phyloP scores from a whole-genome alignment of 2,329 filamentous ascomycete genomes.

The Fusarium avenaceum region DNA sequence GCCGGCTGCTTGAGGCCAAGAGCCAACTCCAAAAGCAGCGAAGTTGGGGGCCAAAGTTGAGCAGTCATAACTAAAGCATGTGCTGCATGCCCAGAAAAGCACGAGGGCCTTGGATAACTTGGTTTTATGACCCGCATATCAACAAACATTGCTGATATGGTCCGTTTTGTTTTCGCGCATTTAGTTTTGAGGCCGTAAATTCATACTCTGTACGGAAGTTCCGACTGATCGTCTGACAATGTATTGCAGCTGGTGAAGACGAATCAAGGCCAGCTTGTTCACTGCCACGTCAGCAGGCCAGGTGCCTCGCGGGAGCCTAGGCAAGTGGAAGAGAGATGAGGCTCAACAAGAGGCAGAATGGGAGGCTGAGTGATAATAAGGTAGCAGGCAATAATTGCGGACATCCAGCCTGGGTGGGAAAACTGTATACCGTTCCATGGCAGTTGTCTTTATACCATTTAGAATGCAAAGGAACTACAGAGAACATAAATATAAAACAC shows the following conservation, averaged over 20 bases:
- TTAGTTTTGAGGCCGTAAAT: constrained; percentile 27
- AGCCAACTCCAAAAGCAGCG: constrained; percentile 21
- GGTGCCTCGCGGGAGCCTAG: constrained; percentile 26
- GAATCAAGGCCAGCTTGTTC: constrained; percentile 12
- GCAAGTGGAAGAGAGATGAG: constrained; percentile 18
- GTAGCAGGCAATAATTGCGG: too few relatives aligned
- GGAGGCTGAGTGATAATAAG: constrained; percentile 1
- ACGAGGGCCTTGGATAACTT: constrained; percentile 4
- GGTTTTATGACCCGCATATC: constrained; percentile 8
- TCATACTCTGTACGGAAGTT: constrained; percentile 1
- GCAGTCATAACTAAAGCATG: constrained; percentile 21
- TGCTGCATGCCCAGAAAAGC: constrained; percentile 21
- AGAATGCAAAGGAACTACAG: too few relatives aligned
- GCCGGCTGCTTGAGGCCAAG: not conserved
- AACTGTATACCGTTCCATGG: not conserved
- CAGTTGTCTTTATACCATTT: too few relatives aligned
- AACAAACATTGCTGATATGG: not conserved
- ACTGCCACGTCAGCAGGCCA: constrained; percentile 43
- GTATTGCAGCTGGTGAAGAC: constrained; percentile 21
- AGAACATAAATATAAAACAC: too few relatives aligned
- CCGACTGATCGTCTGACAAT: constrained; percentile 35
- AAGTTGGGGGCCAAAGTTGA: constrained; percentile 17
- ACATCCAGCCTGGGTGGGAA: not conserved
- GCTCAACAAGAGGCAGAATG: constrained; percentile 37
- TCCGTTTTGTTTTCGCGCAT: constrained; percentile 5